phyloP scores from a whole-genome alignment of 2,329 filamentous ascomycete genomes.

The Allantophomopsis lycopodina region DNA sequence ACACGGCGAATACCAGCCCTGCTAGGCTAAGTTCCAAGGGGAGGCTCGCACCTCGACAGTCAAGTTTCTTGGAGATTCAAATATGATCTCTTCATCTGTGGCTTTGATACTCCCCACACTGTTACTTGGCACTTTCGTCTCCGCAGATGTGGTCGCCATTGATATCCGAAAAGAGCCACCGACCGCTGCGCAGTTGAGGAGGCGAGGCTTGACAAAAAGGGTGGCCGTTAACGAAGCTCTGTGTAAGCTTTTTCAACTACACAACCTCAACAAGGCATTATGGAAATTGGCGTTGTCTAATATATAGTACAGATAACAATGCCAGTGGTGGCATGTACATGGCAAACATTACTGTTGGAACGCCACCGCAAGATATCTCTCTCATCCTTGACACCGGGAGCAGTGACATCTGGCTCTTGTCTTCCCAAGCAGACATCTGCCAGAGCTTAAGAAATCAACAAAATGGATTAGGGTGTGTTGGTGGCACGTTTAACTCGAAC shows the following conservation, averaged over 20 bases:
- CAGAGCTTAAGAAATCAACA: conserved; percentile 17
- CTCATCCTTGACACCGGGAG: conserved; percentile 45
- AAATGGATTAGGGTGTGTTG: conserved; percentile 18
- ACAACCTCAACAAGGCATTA: background rate
- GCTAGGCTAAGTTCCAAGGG: too few relatives aligned
- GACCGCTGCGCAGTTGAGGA: background rate
- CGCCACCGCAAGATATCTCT: conserved; percentile 35
- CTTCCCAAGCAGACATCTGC: conserved; percentile 2
- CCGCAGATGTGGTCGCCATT: background rate
- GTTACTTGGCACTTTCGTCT: too few relatives aligned
- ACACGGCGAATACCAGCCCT: too few relatives aligned
- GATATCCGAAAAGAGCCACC: background rate
- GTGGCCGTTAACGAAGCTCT: background rate
- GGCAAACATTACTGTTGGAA: conserved; percentile 37
- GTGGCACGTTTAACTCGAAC: conserved; percentile 25
- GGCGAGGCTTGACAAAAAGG: background rate
- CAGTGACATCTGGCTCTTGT: conserved; percentile 39
- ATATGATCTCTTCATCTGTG: too few relatives aligned
- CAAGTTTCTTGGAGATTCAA: too few relatives aligned
- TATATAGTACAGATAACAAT: background rate
- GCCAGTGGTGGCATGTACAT: conserved; percentile 34
- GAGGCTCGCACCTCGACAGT: too few relatives aligned
- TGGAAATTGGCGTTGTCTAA: background rate
- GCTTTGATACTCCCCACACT: too few relatives aligned
- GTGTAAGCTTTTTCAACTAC: background rate